Conservation (phyloP, 345 rosid genomes). For the Rhizophora mangle region DNA sequence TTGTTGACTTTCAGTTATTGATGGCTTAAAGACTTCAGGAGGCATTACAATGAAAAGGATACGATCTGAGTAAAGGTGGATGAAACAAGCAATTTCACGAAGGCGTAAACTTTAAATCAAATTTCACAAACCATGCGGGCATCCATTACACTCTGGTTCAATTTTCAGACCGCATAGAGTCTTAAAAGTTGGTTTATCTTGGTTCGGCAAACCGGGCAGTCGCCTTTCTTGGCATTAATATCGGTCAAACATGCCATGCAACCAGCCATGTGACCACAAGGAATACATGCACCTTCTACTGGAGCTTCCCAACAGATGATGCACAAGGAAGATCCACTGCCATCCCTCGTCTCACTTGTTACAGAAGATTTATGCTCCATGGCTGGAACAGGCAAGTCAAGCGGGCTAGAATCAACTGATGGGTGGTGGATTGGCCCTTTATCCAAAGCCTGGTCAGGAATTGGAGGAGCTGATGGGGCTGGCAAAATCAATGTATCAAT, state of each 20-base stretch:
- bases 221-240: constrained; percentile 25
- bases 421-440: constrained; percentile 24
- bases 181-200: constrained; percentile 20
- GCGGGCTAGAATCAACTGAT: constrained; percentile 17
- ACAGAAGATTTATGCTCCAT: constrained; percentile 10
- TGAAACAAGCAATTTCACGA: no score
- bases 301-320: constrained; percentile 32
- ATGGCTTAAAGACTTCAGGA: no score
- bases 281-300: constrained; percentile 26
- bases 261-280: constrained; percentile 36
- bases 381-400: constrained; percentile 6
- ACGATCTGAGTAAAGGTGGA: no score
- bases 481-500: not conserved
- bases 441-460: constrained; percentile 13
- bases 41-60: no score
- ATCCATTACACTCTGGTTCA: not conserved
- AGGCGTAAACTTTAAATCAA: no score
- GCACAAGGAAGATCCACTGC: constrained; percentile 19
- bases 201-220: constrained; percentile 26
- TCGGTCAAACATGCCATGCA: constrained; percentile 30
- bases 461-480: constrained; percentile 32
- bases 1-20: no score
- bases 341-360: constrained; percentile 11
- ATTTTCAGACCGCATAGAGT: constrained; percentile 28
- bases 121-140: not conserved